Conservation (phyloP, 169 alveolate genomes). For the Plasmodium gonderi region DNA sequence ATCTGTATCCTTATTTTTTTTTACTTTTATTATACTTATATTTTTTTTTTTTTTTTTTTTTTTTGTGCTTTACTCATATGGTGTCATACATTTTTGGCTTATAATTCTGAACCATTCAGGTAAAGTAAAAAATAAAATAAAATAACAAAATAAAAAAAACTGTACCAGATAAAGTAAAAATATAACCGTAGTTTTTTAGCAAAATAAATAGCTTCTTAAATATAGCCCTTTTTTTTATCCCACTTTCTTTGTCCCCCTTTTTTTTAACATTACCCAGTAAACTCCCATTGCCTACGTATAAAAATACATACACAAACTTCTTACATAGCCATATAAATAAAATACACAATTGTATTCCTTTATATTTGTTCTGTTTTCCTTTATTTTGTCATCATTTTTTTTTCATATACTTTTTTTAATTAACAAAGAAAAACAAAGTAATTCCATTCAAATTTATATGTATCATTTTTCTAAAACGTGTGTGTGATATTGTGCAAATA, state of each 20-base stretch:
- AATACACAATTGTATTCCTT: neutral
- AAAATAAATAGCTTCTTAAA: neutral
- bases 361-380: neutral
- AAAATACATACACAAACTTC: neutral
- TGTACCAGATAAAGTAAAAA: neutral
- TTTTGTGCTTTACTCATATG: neutral
- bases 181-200: neutral
- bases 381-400: no score
- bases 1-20: neutral
- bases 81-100: neutral
- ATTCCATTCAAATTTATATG: neutral
- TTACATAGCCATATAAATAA: neutral
- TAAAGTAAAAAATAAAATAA: neutral
- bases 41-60: no score
- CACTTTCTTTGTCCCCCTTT: neutral
- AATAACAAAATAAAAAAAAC: neutral
- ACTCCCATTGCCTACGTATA: no score
- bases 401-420: neutral
- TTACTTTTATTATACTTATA: neutral
- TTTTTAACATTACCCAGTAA: neutral
- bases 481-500: no score
- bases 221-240: neutral
- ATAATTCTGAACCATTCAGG: constrained; percentile 18
- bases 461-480: neutral
- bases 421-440: neutral